Evolutionary conservation across 129 eudicot genomes (phyloP), one percentile per base, ranked within the genome.

Genomic region (Kitagawia praeruptora): DNA sequence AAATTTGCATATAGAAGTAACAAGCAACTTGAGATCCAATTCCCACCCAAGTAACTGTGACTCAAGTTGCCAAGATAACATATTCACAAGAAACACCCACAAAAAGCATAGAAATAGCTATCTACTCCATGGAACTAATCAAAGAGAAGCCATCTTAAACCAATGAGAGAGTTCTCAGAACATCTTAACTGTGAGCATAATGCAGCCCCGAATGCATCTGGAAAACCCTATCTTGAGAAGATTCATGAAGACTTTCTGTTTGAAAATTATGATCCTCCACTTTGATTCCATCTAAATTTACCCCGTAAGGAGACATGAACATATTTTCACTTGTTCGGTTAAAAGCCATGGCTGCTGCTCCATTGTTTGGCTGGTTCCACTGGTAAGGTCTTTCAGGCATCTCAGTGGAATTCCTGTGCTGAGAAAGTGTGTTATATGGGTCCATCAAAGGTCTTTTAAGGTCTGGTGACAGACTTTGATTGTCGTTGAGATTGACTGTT

Each of bases 161-260:
- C 34, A 23, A 9, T 58, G 13, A 28, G 40, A 75, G 64, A 80
- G 48, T 37, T 75, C 54, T 61, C 15, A 78, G 19, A 40, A 27
- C 61, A 81, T 67, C 51, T 91, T 91, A 93, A 75, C 89, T 92
- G 73, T 87, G 91, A 75, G 91, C 92, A 78, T 83, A 91, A 54
- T 88, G 87, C 86, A 88, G 82, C 47, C 87, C 79, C 5, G 96
- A 74, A 77, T 93, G 96, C 86, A 88, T 84, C 89, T 89, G 94
- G 82, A 87, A 93, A 37, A 63, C 84, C 87, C 89, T 83, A 80
- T 61, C 84, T 15, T 89, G 93, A 70, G 88, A 70, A 45, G 90
- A 76, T 37, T 86, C 93, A 81, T 84, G 81, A 78, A 87, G 28
- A 75, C 70, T 82, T 74, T 61, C 34, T 1, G 31, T 61, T 23